phyloP scores from a whole-genome alignment of 441 rosid species.

The Erodium texanum region DNA sequence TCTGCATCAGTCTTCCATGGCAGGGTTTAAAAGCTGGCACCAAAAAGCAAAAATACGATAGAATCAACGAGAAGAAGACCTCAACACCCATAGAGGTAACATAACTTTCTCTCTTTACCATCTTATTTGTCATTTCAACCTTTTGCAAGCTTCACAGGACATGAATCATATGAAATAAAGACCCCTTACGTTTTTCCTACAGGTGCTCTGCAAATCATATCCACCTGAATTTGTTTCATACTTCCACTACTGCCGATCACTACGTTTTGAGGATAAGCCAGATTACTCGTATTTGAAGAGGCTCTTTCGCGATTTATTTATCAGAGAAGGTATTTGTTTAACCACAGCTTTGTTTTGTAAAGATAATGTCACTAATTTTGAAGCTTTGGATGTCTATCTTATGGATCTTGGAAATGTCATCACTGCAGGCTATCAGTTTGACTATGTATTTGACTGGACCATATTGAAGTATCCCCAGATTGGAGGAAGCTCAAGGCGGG shows the following conservation, averaged over 20 bases:
- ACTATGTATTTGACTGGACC: slow-evolving; percentile 74
- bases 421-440: slow-evolving; percentile 89
- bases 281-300: slow-evolving; percentile 93
- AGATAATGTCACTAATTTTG: not conserved
- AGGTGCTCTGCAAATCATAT: slow-evolving; percentile 88
- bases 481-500: slow-evolving; percentile 68
- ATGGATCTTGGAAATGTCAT: slow-evolving; percentile 17
- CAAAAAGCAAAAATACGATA: slow-evolving; percentile 85
- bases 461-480: slow-evolving; percentile 85
- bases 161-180: not conserved
- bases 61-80: slow-evolving; percentile 85
- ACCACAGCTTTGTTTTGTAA: slow-evolving; percentile 6
- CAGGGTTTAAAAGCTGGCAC: slow-evolving; percentile 89
- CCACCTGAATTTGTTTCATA: slow-evolving; percentile 89
- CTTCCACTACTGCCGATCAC: slow-evolving; percentile 83
- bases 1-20: slow-evolving; percentile 72
- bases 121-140: not conserved
- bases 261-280: slow-evolving; percentile 97
- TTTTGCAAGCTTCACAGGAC: not conserved
- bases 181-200: slow-evolving; percentile 11
- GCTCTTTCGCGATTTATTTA: slow-evolving; percentile 92
- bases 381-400: not conserved
- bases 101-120: no score
- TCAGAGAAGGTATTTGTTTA: slow-evolving; percentile 83
- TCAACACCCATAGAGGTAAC: slow-evolving; percentile 77